Percentiles rank a stretch among this genome's conserved stretches.
These are phyloP conservation scores for Alternaria hordeiaustralica DNA, from an alignment of 2,329 filamentous ascomycete species.

Conservation along the genomic window DNA sequence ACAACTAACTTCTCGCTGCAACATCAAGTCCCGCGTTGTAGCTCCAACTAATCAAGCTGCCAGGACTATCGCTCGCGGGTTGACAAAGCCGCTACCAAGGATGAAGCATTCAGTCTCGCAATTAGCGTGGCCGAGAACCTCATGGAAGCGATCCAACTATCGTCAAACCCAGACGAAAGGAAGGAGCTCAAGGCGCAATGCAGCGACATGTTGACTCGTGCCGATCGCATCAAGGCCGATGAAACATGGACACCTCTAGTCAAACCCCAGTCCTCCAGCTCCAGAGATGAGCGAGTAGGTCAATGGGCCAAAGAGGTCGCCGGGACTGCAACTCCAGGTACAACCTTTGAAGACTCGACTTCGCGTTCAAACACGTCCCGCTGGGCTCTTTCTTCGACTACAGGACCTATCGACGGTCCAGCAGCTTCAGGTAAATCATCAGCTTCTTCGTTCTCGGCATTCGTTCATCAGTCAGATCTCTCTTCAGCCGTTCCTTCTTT, in stretches of 20 bases:
- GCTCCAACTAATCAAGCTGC: slow-evolving; percentile 23
- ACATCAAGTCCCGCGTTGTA: not conserved
- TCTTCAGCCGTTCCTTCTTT: not conserved
- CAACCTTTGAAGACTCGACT: slow-evolving; percentile 1
- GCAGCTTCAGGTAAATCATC: slow-evolving; percentile 25
- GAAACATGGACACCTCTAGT: slow-evolving; percentile 30
- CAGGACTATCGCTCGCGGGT: slow-evolving; percentile 52
- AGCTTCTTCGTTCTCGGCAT: slow-evolving; percentile 11
- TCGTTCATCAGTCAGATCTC: not conserved
- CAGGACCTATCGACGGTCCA: slow-evolving; percentile 3
- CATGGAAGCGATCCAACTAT: slow-evolving; percentile 74
- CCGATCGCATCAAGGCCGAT: slow-evolving; percentile 74
- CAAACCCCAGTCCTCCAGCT: slow-evolving; percentile 8
- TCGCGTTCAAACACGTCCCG: slow-evolving; percentile 13
- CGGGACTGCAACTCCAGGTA: slow-evolving; percentile 1
- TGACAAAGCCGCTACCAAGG: slow-evolving; percentile 58
- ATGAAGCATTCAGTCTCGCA: slow-evolving; percentile 74
- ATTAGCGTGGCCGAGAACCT: slow-evolving; percentile 81
- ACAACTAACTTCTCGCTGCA: slow-evolving; percentile 10
- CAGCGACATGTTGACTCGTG: slow-evolving; percentile 71
- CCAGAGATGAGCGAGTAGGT: slow-evolving; percentile 23
- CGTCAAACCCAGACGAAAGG: slow-evolving; percentile 68
- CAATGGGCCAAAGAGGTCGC: slow-evolving; percentile 34
- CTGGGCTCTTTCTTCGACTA: slow-evolving; percentile 13
- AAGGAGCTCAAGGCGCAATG: slow-evolving; percentile 71